Base-by-base conservation (phyloP, 768 basidiomycete genomes). In the Peribolospora kevripleyi region DNA sequence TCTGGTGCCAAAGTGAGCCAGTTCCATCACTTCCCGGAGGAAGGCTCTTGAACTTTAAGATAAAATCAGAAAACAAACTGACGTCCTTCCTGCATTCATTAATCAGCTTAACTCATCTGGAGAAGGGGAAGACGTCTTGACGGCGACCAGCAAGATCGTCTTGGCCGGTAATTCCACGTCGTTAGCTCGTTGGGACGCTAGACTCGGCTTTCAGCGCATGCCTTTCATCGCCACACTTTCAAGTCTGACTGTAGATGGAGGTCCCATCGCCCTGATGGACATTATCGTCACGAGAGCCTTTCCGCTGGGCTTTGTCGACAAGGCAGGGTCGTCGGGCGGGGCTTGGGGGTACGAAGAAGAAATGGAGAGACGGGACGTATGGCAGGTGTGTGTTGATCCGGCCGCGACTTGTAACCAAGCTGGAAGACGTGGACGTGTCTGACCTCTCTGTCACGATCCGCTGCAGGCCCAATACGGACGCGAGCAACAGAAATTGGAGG, bases 111-210 rank as follows among this genome's bases (percentile, higher is more conserved):
- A 74, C 14, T 77, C 80, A 47, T 72, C 72, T 54, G 80, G 80
- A 61, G 88, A 93, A 7, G 80, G 84, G 0, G 71, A 0, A 57
- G 48, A 5, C 14, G 57, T 42, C 7, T 11, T 6, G 14, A 49
- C 14, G 14, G 4, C 10, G 5, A 78, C 74, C 5, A 76, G 75
- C 36, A 73, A 72, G 50, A 72, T 98, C 14, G 64, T 75, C 25
- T 66, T 98, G 13, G 72, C 74, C 3, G 87, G 84, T 3, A 98
- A 98, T 66, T 83, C 84, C 0, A 79, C 85, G 2, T 80, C 82
- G 58, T 71, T 90, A 53, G 82, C 81, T 4, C 75, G 79, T 0
- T 98, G 93, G 93, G 76, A 93, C 63, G 72, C 79, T 1, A 84
- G 80, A 60, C 74, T 98, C 5, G 93, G 93, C 6, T 85, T 85